These are phyloP conservation scores for Primulina tabacum DNA, from an alignment of 257 asterid species.

Conservation along the genomic window DNA sequence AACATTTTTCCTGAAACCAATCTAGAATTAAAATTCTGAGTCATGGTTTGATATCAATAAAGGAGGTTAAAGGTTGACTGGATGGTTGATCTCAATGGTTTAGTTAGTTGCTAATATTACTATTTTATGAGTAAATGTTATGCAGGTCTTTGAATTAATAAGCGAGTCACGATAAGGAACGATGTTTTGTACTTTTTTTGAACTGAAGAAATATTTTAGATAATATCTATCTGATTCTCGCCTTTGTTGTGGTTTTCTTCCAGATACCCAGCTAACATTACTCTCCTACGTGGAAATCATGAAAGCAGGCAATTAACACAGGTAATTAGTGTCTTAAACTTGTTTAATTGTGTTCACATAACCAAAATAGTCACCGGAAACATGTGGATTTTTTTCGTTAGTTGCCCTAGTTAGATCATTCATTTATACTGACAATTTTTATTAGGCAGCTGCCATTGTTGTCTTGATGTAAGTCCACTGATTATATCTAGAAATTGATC, in stretches of 20 bases:
- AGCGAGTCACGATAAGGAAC: not conserved
- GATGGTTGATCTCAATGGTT: not conserved
- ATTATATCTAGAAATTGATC: not conserved
- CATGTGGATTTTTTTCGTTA: not conserved
- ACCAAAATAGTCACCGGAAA: not conserved
- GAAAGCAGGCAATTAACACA: conserved; percentile 97
- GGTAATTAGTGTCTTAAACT: conserved; percentile 37
- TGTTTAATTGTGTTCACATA: not conserved
- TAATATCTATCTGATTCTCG: conserved; percentile 13
- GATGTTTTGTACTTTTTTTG: not conserved
- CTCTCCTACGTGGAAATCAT: conserved; percentile 96
- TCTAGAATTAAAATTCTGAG: not conserved
- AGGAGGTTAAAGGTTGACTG: not conserved
- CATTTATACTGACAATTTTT: not conserved
- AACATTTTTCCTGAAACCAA: conserved; percentile 5
- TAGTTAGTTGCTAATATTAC: not conserved
- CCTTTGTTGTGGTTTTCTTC: conserved; percentile 26
- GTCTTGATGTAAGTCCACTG: not conserved
- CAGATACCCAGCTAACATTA: conserved; percentile 94
- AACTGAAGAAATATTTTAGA: conserved; percentile 18
- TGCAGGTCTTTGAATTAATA: not conserved
- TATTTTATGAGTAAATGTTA: not conserved
- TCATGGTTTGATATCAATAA: no score
- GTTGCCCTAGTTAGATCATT: conserved; percentile 11
- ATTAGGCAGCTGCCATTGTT: not conserved